A percentile compares a stretch with the other conserved stretches of the same genome.
Evolutionary conservation across 2,329 filamentous ascomycete genomes (phyloP).

Genomic region (Paraphoma sp.): DNA sequence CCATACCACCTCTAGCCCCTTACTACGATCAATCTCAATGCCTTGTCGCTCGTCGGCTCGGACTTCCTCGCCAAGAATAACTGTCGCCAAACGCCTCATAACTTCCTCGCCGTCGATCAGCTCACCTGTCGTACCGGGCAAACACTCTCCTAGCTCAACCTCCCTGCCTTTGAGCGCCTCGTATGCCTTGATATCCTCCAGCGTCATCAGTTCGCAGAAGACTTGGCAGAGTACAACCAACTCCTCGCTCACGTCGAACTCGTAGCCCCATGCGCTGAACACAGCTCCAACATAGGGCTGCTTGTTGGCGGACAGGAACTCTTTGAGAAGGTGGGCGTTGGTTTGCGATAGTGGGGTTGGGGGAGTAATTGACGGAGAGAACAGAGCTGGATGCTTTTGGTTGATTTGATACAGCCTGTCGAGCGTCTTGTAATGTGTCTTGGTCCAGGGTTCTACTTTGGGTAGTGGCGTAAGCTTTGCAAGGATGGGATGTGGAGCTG

Average conservation of each 20-base stretch:
- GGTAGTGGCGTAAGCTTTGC: slow-evolving; percentile 37
- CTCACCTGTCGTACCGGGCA: slow-evolving; percentile 27
- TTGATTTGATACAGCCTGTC: slow-evolving; percentile 44
- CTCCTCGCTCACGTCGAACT: slow-evolving; percentile 36
- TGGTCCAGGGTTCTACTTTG: slow-evolving; percentile 47
- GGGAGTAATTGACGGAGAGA: slow-evolving; percentile 31
- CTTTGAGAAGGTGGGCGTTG: slow-evolving; percentile 37
- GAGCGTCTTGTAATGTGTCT: slow-evolving; percentile 48
- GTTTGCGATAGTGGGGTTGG: slow-evolving; percentile 26
- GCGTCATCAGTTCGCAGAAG: slow-evolving; percentile 39
- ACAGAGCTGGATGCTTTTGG: slow-evolving; percentile 39
- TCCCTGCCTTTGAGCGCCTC: slow-evolving; percentile 27
- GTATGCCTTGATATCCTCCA: slow-evolving; percentile 35
- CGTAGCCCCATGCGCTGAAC: slow-evolving; percentile 46
- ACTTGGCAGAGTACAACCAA: slow-evolving; percentile 43
- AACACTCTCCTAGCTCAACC: slow-evolving; percentile 39
- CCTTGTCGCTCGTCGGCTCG: slow-evolving; percentile 45
- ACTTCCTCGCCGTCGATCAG: slow-evolving; percentile 34
- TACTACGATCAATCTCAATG: slow-evolving; percentile 21
- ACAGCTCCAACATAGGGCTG: slow-evolving; percentile 36
- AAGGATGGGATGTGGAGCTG: slow-evolving; percentile 35
- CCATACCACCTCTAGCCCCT: slow-evolving; percentile 22
- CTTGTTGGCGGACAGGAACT: slow-evolving; percentile 29
- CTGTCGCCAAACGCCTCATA: slow-evolving; percentile 38
- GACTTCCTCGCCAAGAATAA: slow-evolving; percentile 42